Evolutionary conservation across 352 stramenopile genomes (phyloP), one percentile per base, ranked within the genome.

Genomic region (Phytophthora crassamura): DNA sequence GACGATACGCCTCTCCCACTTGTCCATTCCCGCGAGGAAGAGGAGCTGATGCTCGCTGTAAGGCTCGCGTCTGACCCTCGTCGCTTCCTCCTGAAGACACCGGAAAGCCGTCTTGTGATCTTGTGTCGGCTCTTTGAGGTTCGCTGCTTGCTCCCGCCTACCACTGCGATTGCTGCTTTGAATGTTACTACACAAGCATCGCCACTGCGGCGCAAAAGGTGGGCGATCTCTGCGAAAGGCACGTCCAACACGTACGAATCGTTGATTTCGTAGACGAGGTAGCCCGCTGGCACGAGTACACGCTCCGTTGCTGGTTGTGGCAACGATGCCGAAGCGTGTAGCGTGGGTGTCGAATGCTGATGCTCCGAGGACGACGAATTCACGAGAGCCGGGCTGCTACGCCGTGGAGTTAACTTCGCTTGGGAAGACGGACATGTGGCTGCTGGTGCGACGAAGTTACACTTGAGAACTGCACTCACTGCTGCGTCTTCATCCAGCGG

Each of bases 261-360:
- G 36, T 91, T 82, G 22, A 93, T 87, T 54, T 91, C 72, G 58
- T 86, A 81, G 4, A 93, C 59, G 16, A 90, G 36, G 30, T 78
- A 91, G 7, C 83, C 85, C 43, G 84, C 72, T 2, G 83, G 82
- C 18, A 90, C 68, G 0, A 77, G 39, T 5, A 87, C 58, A 46
- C 55, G 61, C 18, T 77, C 64, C 15, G 36, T 38, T 12, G 28
- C 52, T 8, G 32, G 15, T 5, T 53, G 32, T 40, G 61, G 43
- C 10, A 63, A 58, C 11, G 61, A 62, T 14, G 32, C 35, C 4
- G 60, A 67, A 35, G 57, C 5, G 9, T 58, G 42, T 40, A 67
- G 30, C 11, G 16, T 43, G 5, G 53, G 45, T 14, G 47, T 34
- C 46, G n/a, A 30, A 5, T 30, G 25, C 4, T 0, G 1, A 7